These are phyloP conservation scores for Rubus parviflorus DNA, from an alignment of 306 rosid species.

Conservation along the genomic window DNA sequence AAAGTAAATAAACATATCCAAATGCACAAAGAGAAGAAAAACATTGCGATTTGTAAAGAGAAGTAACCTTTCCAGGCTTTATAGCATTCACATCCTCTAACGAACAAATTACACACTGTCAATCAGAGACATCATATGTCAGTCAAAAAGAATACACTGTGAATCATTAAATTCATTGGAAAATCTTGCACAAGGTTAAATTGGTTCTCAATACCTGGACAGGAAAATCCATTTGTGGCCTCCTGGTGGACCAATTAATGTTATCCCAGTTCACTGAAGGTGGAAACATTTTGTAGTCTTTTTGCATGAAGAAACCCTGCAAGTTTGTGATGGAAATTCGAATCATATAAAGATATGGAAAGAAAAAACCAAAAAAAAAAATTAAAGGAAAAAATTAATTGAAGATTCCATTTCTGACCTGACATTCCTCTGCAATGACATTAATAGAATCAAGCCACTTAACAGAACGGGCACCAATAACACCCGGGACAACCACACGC, in stretches of 20 bases:
- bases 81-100: constrained; percentile 71
- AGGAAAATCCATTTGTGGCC: constrained; percentile 97
- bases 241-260: constrained; percentile 81
- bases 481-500: constrained; percentile 90
- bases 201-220: constrained; percentile 64
- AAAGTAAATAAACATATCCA: background rate
- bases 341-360: constrained; percentile 16
- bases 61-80: constrained; percentile 90
- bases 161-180: background rate
- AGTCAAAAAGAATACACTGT: background rate
- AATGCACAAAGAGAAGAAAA: constrained; percentile 10
- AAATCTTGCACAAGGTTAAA: background rate
- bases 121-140: constrained; percentile 31
- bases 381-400: constrained; percentile 1
- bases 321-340: constrained; percentile 15
- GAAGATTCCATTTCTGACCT: constrained; percentile 52
- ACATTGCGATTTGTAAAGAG: background rate
- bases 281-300: constrained; percentile 98
- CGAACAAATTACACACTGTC: constrained; percentile 90
- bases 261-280: constrained; percentile 94
- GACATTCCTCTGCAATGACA: constrained; percentile 75
- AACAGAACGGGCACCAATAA: constrained; percentile 97
- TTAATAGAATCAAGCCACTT: constrained; percentile 86
- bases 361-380: background rate
- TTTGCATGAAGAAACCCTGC: constrained; percentile 99